Percentiles rank a stretch among this genome's conserved stretches.
These are phyloP conservation scores for Filosporella fistucella DNA, from an alignment of 495 filamentous ascomycete species.

Conservation along the genomic window DNA sequence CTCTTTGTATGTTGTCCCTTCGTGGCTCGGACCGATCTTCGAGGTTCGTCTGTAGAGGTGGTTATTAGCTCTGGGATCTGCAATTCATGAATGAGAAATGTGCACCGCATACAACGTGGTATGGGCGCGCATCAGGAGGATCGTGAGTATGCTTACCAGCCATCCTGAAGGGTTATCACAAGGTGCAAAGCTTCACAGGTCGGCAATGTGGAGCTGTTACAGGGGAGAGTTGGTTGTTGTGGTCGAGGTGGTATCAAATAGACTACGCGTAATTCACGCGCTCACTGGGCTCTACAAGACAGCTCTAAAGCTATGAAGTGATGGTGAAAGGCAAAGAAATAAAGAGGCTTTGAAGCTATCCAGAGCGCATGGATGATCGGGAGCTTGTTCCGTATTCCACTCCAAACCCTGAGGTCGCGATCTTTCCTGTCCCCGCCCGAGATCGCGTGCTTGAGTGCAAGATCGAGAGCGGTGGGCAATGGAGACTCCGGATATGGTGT, in stretches of 20 bases:
- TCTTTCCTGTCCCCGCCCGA: conserved; percentile 1
- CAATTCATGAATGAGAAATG: no score
- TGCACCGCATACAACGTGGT: background rate
- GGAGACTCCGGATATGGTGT: background rate
- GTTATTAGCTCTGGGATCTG: conserved; percentile 16
- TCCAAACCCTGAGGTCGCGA: conserved; percentile 9
- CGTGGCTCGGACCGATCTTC: conserved; percentile 89
- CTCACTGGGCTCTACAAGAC: conserved; percentile 26
- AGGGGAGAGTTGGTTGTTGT: conserved; percentile 5
- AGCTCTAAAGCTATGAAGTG: conserved; percentile 19
- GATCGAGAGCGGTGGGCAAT: background rate
- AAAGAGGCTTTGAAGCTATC: conserved; percentile 23
- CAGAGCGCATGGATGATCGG: conserved; percentile 12
- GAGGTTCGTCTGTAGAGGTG: conserved; percentile 64
- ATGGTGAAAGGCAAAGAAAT: conserved; percentile 10
- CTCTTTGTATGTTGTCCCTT: conserved; percentile 92
- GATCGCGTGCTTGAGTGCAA: conserved; percentile 11
- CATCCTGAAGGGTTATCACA: conserved; percentile 16
- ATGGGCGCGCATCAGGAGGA: background rate
- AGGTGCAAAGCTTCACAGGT: conserved; percentile 19
- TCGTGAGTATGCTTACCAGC: conserved; percentile 24
- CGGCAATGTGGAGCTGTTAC: conserved; percentile 19
- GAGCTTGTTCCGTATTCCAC: conserved; percentile 3
- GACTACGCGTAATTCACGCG: conserved; percentile 25
- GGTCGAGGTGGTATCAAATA: conserved; percentile 17